Base-by-base conservation (phyloP, 371 early-diverging fungal genomes). In the Nematocida ausubeli region DNA sequence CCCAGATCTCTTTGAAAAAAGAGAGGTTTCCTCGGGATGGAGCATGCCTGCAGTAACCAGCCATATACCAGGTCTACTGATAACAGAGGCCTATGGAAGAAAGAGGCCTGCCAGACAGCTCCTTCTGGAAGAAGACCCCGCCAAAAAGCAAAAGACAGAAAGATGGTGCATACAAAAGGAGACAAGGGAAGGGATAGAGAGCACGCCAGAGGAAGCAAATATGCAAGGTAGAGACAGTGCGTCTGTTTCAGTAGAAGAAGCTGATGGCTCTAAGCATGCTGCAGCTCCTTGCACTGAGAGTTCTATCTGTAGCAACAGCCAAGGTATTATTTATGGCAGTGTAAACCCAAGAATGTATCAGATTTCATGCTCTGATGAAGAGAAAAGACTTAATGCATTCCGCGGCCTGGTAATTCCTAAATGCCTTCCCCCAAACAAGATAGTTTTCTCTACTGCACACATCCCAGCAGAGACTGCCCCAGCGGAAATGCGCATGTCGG, bases 1-100 rank as follows among this genome's bases (percentile, higher is more conserved):
- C 84, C 96, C 96, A 0, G 94, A 97, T 83, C 85, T 97, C 34
- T 96, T 98, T 88, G 93, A 95, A 82, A 90, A 93, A 44, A 87
- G 92, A 28, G 92, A 92, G 56, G 60, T 75, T 22, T 51, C 55
- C 2, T 65, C 81, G 9, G 80, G 80, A 42, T 69, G 85, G 54
- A 49, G 66, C 30, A 71, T 50, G 55, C 65, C 65, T 6, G 22
- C 30, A 39, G 54, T n/a, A 14, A 22, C 30, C 12, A 35, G 52
- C 19, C 66, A 75, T 35, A 63, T 75, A 35, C 78, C 78, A 19
- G 22, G 14, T 9, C 26, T 54, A 0, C 54, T 54, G 7, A n/a
- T 24, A 24, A 28, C 12, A 1, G 24, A n/a, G 24, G 54, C 54
- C 12, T 54, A n/a, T 54, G 9, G 9, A n/a, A 54, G 24, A 24